Percentiles rank a stretch among this genome's conserved stretches.
phyloP scores from a whole-genome alignment of 805 yeast genomes.

The Suhomyces vadensis region DNA sequence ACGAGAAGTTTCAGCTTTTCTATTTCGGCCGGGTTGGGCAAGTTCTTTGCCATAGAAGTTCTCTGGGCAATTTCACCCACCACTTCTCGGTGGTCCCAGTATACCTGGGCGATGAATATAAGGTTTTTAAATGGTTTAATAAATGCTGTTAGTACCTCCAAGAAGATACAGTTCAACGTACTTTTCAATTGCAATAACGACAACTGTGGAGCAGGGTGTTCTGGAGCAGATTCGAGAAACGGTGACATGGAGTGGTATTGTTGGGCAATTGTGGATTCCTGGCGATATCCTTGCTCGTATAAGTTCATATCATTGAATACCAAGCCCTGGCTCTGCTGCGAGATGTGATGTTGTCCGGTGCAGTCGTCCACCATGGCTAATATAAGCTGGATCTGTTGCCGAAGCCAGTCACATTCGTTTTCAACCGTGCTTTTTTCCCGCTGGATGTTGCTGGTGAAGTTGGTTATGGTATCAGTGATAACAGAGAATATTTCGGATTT shows the following conservation, averaged over 20 bases:
- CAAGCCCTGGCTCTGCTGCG: slow-evolving; percentile 29
- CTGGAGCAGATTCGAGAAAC: slow-evolving; percentile 22
- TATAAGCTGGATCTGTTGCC: slow-evolving; percentile 43
- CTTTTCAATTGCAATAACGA: slow-evolving; percentile 33
- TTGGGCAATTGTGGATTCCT: slow-evolving; percentile 21
- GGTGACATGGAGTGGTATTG: slow-evolving; percentile 21
- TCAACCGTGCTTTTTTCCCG: slow-evolving; percentile 41
- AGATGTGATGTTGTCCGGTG: slow-evolving; percentile 28
- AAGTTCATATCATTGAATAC: slow-evolving; percentile 28
- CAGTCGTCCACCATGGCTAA: slow-evolving; percentile 41
- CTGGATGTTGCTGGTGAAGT: slow-evolving; percentile 32
- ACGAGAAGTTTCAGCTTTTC: slow-evolving; percentile 30
- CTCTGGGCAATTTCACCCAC: slow-evolving; percentile 24
- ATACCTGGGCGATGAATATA: slow-evolving; percentile 25
- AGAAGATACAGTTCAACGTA: slow-evolving; percentile 35
- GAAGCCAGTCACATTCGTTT: slow-evolving; percentile 46
- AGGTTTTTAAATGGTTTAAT: slow-evolving; percentile 32
- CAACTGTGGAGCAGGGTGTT: slow-evolving; percentile 25
- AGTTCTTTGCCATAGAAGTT: slow-evolving; percentile 16
- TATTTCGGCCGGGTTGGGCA: slow-evolving; percentile 35
- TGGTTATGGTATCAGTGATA: slow-evolving; percentile 49
- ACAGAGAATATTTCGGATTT: slow-evolving; percentile 51
- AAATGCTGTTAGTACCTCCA: slow-evolving; percentile 36
- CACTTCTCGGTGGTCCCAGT: slow-evolving; percentile 29
- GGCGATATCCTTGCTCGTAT: slow-evolving; percentile 32